Base-by-base conservation (phyloP, 2,329 filamentous ascomycete species). In the Aspergillus texensis region DNA sequence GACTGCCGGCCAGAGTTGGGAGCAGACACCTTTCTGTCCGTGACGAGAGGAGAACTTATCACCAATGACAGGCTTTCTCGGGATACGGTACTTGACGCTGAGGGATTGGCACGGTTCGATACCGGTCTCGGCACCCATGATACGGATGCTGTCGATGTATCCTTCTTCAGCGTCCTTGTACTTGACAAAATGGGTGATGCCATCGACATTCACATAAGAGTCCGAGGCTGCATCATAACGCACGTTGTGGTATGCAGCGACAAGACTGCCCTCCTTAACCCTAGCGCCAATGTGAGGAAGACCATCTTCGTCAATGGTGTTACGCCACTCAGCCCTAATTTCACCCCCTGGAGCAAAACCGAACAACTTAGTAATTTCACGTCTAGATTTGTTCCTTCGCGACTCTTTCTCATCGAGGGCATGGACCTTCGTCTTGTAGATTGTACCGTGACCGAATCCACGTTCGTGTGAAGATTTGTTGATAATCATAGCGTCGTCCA, bases 401-500 rank as follows among this genome's bases (percentile, higher is more conserved):
- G 87, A 87, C 50, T 83, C 82, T 65, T 94, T 91, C 58, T 97
- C 93, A 71, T 93, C 91, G 21, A 98, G 85, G 41, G 91, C 88
- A 74, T 95, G 89, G 74, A 96, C 91, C 81, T 98, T 97, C 10
- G 93, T 96, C 83, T 99, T 99, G 85, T 97, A 99, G 71, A 99
- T 93, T 6, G 94, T 96, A 61, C 95, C 95, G 74, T 98, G 89
- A 43, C 93, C 94, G 74, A 99, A 98, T 16, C 95, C 95, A 70
- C 95, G 89, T 79, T 99, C 95, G 78, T 97, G 93, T 3, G 94
- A 89, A 24, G 93, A 97, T 78, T 98, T 98, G 84, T 98, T 98
- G 76, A 99, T 85, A 75, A 99, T 98, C 94, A 98, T 98, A 76
- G 95, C 95, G 81, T 99, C 95, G 84, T 99, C 95, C 95, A 99